Conservation (phyloP, 2,329 filamentous ascomycete genomes). For the Aspergillus sp. region DNA sequence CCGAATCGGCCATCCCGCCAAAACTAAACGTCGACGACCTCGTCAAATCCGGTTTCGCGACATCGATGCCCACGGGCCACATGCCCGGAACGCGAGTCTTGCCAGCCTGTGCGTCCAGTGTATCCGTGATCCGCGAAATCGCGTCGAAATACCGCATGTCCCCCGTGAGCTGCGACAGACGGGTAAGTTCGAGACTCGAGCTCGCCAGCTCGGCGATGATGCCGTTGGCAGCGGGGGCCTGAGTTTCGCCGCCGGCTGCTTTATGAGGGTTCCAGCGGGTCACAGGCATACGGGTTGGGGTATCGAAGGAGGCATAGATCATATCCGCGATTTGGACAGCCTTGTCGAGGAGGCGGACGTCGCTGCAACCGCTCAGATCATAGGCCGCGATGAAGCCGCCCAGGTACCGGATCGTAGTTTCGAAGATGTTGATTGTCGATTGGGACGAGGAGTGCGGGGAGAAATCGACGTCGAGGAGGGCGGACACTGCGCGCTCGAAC, state of each 20-base stretch:
- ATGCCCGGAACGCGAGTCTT: slow-evolving; percentile 67
- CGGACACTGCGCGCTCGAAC: slow-evolving; percentile 71
- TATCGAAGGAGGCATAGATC: slow-evolving; percentile 77
- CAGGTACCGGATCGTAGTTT: slow-evolving; percentile 84
- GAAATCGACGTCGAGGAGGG: slow-evolving; percentile 72
- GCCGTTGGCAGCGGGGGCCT: background rate
- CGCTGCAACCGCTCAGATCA: slow-evolving; percentile 69
- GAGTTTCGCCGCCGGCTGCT: slow-evolving; percentile 47
- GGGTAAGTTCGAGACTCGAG: slow-evolving; percentile 81
- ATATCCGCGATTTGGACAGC: slow-evolving; percentile 75
- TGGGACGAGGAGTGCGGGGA: slow-evolving; percentile 53
- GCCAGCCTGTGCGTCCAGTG: slow-evolving; percentile 65
- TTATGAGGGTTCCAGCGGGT: slow-evolving; percentile 68
- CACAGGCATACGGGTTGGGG: slow-evolving; percentile 83
- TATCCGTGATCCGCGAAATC: slow-evolving; percentile 75
- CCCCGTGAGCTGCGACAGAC: slow-evolving; percentile 77
- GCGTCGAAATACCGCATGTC: slow-evolving; percentile 82
- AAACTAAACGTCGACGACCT: slow-evolving; percentile 30
- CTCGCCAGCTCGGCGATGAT: slow-evolving; percentile 69
- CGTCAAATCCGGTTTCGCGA: slow-evolving; percentile 14
- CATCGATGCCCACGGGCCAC: slow-evolving; percentile 74
- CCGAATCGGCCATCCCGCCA: slow-evolving; percentile 42
- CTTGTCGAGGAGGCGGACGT: slow-evolving; percentile 69
- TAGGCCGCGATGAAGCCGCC: slow-evolving; percentile 80
- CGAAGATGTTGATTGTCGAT: slow-evolving; percentile 72